Conservation (phyloP, 805 yeast genomes). For the Yamadazyma kitorensis region DNA sequence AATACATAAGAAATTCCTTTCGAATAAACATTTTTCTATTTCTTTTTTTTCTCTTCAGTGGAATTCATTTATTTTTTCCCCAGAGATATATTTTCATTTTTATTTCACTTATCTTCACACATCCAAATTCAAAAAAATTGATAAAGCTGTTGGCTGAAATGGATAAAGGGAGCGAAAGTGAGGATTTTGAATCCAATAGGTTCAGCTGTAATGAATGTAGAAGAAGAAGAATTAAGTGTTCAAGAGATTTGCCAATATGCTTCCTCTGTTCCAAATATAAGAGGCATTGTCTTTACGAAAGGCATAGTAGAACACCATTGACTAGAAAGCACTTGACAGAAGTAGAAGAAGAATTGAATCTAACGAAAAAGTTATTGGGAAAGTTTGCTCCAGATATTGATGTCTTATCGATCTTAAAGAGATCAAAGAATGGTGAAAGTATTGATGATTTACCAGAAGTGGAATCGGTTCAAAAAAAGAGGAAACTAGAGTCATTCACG, state of each 20-base stretch:
- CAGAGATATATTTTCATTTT: background rate
- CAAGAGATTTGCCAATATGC: conserved; percentile 16
- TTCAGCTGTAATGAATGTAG: conserved; percentile 18
- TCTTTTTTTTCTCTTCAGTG: too few relatives aligned
- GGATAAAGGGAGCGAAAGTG: background rate
- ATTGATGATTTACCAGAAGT: conserved; percentile 9
- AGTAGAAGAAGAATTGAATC: conserved; percentile 15
- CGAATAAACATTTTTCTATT: background rate
- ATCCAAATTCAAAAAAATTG: background rate
- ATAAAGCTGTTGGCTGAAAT: background rate
- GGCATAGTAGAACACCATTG: conserved; percentile 14
- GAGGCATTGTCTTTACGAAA: conserved; percentile 16
- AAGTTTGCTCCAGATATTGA: conserved; percentile 12
- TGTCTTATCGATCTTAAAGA: conserved; percentile 3
- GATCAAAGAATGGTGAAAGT: conserved; percentile 12
- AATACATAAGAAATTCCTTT: background rate
- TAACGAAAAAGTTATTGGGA: conserved; percentile 8
- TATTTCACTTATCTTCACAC: too few relatives aligned
- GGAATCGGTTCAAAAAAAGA: background rate
- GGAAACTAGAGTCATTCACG: background rate
- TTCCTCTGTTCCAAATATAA: conserved; percentile 13
- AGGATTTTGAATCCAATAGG: conserved; percentile 4
- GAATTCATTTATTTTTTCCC: background rate
- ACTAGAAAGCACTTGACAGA: conserved; percentile 17
- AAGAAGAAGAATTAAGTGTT: conserved; percentile 15